Evolutionary conservation across 2,329 filamentous ascomycete genomes (phyloP), one percentile per base, ranked within the genome.

Genomic region (Fusarium compactum): DNA sequence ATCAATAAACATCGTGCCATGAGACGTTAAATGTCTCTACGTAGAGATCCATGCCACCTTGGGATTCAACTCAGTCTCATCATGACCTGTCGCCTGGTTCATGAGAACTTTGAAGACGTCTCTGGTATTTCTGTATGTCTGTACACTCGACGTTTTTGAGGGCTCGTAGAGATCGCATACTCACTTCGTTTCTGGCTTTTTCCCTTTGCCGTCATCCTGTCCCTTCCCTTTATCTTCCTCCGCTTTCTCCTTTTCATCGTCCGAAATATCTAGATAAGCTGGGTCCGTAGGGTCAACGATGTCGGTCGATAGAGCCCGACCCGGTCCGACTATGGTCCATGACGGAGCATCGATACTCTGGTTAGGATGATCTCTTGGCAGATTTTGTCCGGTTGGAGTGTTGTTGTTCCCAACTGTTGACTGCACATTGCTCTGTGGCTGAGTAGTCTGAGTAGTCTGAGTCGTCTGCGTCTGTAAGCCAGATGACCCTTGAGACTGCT

Each of bases 1-100:
- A 47, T 15, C 47, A 52, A 38, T 50, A 46, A 62, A 66, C 15
- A 50, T 50, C 25, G n/a, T 27, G 16, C 44, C 44, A 66, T 51
- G 43, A 44, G 38, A 50, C 22, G 22, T 8, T 55, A 41, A 66
- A 32, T n/a, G n/a, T 41, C 47, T 50, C 62, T 41, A 38, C 55
- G 27, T 24, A 40, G 12, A 50, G 22, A 27, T n/a, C 15, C 22
- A 62, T 30, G 40, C 29, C 18, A 61, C 34, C 27, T 4, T 66
- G 43, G 24, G 32, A 30, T 50, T 20, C 12, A 27, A 16, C 43
- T n/a, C 29, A 48, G 43, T 38, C 41, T 34, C 11, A 55, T 38
- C 38, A n/a, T 9, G 25, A 16, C 16, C 41, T 41, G 16, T 45
- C 15, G 54, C 16, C 18, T 22, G 5, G 15, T 20, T 14, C 40